These are phyloP conservation scores for Sphaceloma murrayae DNA, from an alignment of 2,329 filamentous ascomycete genomes.

Conservation along the genomic window DNA sequence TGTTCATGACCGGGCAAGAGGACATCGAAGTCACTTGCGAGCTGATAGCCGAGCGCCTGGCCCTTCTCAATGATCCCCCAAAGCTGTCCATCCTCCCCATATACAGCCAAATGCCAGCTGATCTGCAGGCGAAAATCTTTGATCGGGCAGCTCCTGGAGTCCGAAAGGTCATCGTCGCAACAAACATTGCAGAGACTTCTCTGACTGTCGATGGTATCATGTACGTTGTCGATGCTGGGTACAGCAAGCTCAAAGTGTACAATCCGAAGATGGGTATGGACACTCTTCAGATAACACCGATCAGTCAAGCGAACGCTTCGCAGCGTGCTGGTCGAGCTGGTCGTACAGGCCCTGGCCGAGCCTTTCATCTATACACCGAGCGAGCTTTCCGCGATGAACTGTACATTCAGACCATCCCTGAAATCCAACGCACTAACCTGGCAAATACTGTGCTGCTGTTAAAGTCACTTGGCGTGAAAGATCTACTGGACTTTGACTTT, in stretches of 20 bases:
- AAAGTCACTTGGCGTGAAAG: constrained; percentile 88
- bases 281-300: constrained; percentile 91
- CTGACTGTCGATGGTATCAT: constrained; percentile 98
- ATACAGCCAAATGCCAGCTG: constrained; percentile 98
- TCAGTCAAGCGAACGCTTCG: constrained; percentile 90
- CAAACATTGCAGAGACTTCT: constrained; percentile 97
- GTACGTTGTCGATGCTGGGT: constrained; percentile 95
- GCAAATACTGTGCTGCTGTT: constrained; percentile 89
- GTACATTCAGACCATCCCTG: constrained; percentile 92
- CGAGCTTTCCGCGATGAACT: constrained; percentile 91
- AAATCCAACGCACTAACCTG: constrained; percentile 93
- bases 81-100: constrained; percentile 93
- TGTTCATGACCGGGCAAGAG: constrained; percentile 99
- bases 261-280: constrained; percentile 99
- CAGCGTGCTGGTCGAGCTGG: constrained; percentile 91
- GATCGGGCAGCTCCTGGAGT: constrained; percentile 83
- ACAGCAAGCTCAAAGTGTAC: constrained; percentile 96
- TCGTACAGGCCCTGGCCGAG: constrained; percentile 88
- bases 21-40: constrained; percentile 97
- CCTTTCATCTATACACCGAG: constrained; percentile 89
- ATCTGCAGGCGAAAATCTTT: constrained; percentile 95
- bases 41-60: constrained; percentile 74
- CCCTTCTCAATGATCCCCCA: constrained; percentile 84
- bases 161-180: constrained; percentile 94
- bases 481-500: constrained; percentile 93